Evolutionary conservation across 495 filamentous ascomycete species (phyloP).

Genomic region (Aspergillus panamensis): DNA sequence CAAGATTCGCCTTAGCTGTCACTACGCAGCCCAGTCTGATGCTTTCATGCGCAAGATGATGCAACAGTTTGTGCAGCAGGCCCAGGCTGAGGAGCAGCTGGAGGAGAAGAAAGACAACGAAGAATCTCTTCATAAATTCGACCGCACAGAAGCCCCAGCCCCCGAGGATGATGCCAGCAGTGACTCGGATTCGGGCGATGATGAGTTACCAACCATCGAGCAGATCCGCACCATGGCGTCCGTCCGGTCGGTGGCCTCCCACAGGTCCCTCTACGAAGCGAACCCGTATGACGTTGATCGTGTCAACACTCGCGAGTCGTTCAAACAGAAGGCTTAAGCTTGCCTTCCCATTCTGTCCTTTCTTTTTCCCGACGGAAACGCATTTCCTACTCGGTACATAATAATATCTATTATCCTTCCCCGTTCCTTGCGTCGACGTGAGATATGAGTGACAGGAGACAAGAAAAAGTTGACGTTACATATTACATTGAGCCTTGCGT

Average conservation of each 20-base stretch:
- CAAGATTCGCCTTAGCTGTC: slow-evolving; percentile 63
- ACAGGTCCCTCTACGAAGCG: slow-evolving; percentile 36
- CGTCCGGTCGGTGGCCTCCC: slow-evolving; percentile 27
- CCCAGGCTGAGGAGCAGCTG: slow-evolving; percentile 15
- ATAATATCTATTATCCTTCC: slow-evolving; percentile 21
- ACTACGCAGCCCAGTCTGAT: slow-evolving; percentile 61
- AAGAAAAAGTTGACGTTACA: slow-evolving; percentile 12
- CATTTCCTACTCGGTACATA: slow-evolving; percentile 16
- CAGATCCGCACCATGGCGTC: slow-evolving; percentile 38
- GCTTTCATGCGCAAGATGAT: slow-evolving; percentile 47
- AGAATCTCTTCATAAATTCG: slow-evolving; percentile 19
- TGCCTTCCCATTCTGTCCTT: neutral
- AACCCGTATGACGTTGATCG: slow-evolving; percentile 47
- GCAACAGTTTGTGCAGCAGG: slow-evolving; percentile 26
- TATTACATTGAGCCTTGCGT: slow-evolving; percentile 14
- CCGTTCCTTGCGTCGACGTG: slow-evolving; percentile 13
- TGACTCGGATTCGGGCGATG: slow-evolving; percentile 25
- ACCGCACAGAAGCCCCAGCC: slow-evolving; percentile 42
- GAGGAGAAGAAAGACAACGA: slow-evolving; percentile 9
- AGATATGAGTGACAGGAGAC: slow-evolving; percentile 17
- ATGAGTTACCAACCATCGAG: slow-evolving; percentile 20
- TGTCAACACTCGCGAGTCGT: slow-evolving; percentile 45
- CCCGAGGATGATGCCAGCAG: slow-evolving; percentile 26
- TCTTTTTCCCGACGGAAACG: neutral
- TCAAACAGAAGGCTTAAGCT: slow-evolving; percentile 24